Evolutionary conservation across 2,329 filamentous ascomycete genomes (phyloP).

Genomic region (Truncatella angustata): DNA sequence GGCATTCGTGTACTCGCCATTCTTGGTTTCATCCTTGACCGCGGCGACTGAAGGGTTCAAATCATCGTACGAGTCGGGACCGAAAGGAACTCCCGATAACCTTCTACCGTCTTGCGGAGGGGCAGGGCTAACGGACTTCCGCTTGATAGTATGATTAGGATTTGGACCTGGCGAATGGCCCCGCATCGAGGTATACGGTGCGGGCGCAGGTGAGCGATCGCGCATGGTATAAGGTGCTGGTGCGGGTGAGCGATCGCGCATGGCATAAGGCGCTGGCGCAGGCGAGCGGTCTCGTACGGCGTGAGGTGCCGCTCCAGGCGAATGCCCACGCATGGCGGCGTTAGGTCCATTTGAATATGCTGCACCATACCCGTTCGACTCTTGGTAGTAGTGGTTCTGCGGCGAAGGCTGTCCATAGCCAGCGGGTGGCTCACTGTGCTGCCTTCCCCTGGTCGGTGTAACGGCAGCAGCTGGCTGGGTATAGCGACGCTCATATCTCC

Average conservation of each 20-base stretch:
- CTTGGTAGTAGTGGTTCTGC: constrained; percentile 17
- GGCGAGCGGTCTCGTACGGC: no score
- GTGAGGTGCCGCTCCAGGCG: no score
- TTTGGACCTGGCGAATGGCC: constrained; percentile 42
- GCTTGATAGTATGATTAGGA: constrained; percentile 49
- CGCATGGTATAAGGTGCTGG: no score
- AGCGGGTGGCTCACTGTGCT: constrained; percentile 30
- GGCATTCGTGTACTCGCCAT: constrained; percentile 46
- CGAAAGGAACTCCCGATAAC: constrained; percentile 65
- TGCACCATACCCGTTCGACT: constrained; percentile 28
- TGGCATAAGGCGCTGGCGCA: no score
- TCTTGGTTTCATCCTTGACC: constrained; percentile 28
- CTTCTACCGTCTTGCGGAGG: constrained; percentile 56
- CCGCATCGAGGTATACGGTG: constrained; percentile 22
- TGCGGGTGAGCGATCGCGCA: no score
- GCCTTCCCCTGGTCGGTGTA: constrained; percentile 40
- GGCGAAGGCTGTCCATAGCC: constrained; percentile 24
- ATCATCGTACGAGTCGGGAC: constrained; percentile 72
- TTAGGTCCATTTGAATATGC: constrained; percentile 34
- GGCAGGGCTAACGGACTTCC: constrained; percentile 72
- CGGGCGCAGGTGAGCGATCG: no score
- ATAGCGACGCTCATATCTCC: constrained; percentile 45
- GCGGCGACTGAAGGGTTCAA: constrained; percentile 59
- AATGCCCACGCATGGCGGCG: constrained; percentile 28
- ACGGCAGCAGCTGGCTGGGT: constrained; percentile 35